Percentiles rank a stretch among this genome's conserved stretches.
Evolutionary conservation across 78 protist species (phyloP).

Genomic region (Dictyostelium brefeldianum): DNA sequence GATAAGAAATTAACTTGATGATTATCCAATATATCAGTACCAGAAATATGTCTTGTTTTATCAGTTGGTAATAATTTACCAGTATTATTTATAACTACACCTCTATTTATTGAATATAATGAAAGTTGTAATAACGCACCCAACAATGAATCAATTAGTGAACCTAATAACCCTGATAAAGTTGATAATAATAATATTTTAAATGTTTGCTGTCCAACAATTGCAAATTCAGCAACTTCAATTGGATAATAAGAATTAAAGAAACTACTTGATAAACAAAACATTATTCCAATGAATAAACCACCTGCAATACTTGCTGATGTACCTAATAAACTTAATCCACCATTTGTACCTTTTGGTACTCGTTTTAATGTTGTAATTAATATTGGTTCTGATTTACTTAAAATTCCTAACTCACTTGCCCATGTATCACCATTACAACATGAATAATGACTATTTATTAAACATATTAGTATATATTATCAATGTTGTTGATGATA

Average conservation of each 20-base stretch:
- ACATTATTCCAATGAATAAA: constrained; percentile 58
- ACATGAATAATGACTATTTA: constrained; percentile 68
- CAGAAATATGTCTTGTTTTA: constrained; percentile 16
- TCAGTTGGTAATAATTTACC: not conserved
- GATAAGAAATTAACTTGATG: constrained; percentile 78
- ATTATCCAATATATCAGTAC: constrained; percentile 34
- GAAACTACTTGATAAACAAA: not conserved
- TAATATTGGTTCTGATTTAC: constrained; percentile 50
- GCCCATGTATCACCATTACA: constrained; percentile 90
- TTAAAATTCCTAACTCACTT: constrained; percentile 78
- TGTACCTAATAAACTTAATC: constrained; percentile 41
- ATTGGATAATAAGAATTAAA: not conserved
- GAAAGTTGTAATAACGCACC: constrained; percentile 82
- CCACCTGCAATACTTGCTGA: constrained; percentile 79
- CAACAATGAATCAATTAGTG: constrained; percentile 79
- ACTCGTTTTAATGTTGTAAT: constrained; percentile 71
- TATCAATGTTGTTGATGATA: not conserved
- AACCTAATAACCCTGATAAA: constrained; percentile 75
- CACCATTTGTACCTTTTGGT: constrained; percentile 84
- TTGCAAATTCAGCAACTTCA: not conserved
- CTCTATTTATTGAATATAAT: constrained; percentile 29
- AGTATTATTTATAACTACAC: not conserved
- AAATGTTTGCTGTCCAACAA: not conserved
- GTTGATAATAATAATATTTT: constrained; percentile 37
- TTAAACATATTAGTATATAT: not conserved